Evolutionary conservation across 257 asterid genomes (phyloP), one percentile per base, ranked within the genome.

Genomic region (Orobanche coerulescens): DNA sequence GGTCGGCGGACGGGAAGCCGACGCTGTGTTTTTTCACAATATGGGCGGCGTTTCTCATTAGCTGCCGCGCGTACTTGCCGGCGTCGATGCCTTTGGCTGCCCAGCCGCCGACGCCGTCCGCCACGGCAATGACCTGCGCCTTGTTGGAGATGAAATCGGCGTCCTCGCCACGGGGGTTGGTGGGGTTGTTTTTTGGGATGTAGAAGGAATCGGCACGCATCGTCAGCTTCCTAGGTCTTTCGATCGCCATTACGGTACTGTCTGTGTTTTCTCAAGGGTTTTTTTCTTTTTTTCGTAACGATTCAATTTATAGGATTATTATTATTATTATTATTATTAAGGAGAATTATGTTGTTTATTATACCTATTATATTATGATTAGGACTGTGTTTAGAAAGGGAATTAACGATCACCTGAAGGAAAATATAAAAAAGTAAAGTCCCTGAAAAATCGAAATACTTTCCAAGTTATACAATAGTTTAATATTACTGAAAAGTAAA

Each of bases 241-340:
- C 9, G 36, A 25, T 19, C 26, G 26, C 26, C 24, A 19, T 12
- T 42, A 82, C 42, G 80, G 79, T 76, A 79, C 87, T 81, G 90
- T 90, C 73, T 8, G 7, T 1, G 7, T 37, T 37, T 9, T 37
- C n/a, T 7, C 5, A 7, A 30, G 36, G 36, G 36, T 30, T 30
- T 30, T 30, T 30, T 30, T 30, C 36, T 30, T 0, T 37, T 1
- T 37, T 1, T 30, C 36, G 36, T n/a, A n/a, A n/a, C n/a, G n/a
- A n/a, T 30, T 30, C 36, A 30, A 1, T 30, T 30, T 30, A 4
- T 30, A 30, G 36, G 36, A 30, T 4, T 30, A 30, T n/a, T n/a
- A n/a, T n/a, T n/a, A n/a, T n/a, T n/a, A n/a, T n/a, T n/a, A n/a
- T n/a, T n/a, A n/a, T n/a, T n/a, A n/a, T n/a, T n/a, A n/a, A n/a